These are phyloP conservation scores for Buddleja alternifolia DNA, from an alignment of 257 asterid species.

Conservation along the genomic window DNA sequence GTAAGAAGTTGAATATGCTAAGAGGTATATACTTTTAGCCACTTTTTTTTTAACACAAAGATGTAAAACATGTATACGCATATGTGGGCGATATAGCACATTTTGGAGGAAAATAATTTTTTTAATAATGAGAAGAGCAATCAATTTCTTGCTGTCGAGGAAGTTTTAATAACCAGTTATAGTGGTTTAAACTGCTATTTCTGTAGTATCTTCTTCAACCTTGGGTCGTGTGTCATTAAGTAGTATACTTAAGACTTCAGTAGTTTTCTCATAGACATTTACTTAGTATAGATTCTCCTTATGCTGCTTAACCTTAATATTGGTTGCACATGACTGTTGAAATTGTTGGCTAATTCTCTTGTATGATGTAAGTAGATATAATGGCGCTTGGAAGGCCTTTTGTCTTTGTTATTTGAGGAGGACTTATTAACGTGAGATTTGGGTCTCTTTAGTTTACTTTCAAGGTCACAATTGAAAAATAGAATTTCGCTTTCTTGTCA, in stretches of 20 bases:
- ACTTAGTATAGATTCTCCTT: background rate
- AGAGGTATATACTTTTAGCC: too few species aligned
- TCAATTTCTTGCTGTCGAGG: background rate
- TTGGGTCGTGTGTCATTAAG: background rate
- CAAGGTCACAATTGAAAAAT: background rate
- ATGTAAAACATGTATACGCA: background rate
- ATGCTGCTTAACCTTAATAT: background rate
- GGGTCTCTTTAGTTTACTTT: conserved; percentile 18
- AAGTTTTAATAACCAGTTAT: background rate
- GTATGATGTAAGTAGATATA: conserved; percentile 16
- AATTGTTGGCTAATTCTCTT: background rate
- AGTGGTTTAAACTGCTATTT: background rate
- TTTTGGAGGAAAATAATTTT: background rate
- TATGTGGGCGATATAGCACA: background rate
- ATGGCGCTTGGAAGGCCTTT: conserved; percentile 11
- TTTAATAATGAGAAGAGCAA: background rate
- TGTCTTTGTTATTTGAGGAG: conserved; percentile 10
- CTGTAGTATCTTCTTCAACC: background rate
- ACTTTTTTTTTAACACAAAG: too few species aligned
- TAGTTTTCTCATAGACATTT: background rate
- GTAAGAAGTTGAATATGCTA: background rate
- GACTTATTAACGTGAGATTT: conserved; percentile 5
- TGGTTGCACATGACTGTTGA: background rate
- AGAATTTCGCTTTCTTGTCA: background rate
- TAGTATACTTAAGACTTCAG: background rate